phyloP scores from a whole-genome alignment of 768 basidiomycete species.

The Ramaria sp. region DNA sequence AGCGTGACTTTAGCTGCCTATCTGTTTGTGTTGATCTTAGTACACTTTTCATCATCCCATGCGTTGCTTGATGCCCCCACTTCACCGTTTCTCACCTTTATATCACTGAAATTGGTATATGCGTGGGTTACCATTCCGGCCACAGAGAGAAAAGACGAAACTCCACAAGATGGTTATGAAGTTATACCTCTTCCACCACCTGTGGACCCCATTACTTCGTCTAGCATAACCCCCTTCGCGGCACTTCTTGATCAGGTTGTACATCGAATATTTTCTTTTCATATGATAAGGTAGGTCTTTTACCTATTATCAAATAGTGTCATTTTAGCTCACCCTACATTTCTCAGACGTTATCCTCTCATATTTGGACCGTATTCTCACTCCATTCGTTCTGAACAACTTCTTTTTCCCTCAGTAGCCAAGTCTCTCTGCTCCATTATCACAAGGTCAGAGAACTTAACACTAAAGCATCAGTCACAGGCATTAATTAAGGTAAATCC shows the following conservation, averaged over 20 bases:
- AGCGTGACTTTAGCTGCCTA: background rate
- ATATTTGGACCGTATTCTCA: conserved; percentile 56
- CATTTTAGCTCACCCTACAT: conserved; percentile 7
- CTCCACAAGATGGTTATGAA: conserved; percentile 9
- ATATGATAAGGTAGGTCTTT: conserved; percentile 44
- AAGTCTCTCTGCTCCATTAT: conserved; percentile 41
- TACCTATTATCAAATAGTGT: conserved; percentile 10
- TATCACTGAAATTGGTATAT: conserved; percentile 30
- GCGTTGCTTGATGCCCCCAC: background rate
- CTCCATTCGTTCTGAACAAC: conserved; percentile 47
- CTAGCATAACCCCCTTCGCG: conserved; percentile 43
- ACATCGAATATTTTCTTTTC: conserved; percentile 42
- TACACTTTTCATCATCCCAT: conserved; percentile 5
- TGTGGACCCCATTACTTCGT: conserved; percentile 41
- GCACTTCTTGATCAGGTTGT: conserved; percentile 40
- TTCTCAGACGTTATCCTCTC: conserved; percentile 57
- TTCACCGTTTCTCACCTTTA: conserved; percentile 14
- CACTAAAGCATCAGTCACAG: conserved; percentile 34
- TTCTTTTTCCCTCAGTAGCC: conserved; percentile 37
- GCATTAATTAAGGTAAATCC: conserved; percentile 36
- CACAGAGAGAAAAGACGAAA: conserved; percentile 8
- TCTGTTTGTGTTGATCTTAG: background rate
- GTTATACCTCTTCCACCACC: conserved; percentile 25
- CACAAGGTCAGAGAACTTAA: conserved; percentile 35
- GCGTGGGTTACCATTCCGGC: conserved; percentile 22